Evolutionary conservation across 1,284 basidiomycete species (phyloP), one percentile per base, ranked within the genome.

Genomic region (Puccinia horiana): DNA sequence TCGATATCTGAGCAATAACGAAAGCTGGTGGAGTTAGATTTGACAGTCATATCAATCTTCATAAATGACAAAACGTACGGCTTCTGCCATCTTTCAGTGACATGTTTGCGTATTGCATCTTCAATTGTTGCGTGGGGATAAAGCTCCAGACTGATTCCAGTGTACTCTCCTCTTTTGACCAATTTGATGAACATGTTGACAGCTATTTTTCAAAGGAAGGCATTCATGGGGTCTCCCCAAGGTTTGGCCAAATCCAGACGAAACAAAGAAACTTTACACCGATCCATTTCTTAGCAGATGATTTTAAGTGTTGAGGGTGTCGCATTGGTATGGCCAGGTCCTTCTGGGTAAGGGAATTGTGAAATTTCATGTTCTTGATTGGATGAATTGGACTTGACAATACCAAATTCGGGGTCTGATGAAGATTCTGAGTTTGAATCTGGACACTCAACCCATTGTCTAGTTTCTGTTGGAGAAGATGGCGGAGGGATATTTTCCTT

Each of bases 331-430:
- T 78, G 61, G 0, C 76, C 61, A 23, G 76, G 76, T 20, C 76
- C 76, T 20, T 56, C 47, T 2, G 76, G 76, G 47, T 78, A 78
- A 18, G 76, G 76, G 49, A 44, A 69, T 5, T 40, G 4, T 20
- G 76, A 29, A 32, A 35, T 37, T 42, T 35, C 42, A 54, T 20
- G 20, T n/a, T 35, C 14, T 16, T 14, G 49, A 4, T 52, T 20
- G 73, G 4, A 35, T 29, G 26, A 40, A 23, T 52, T 52, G 29
- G 32, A 40, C 1, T 44, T n/a, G 20, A 52, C 32, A 18, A 37
- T 14, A 56, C n/a, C n/a, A n/a, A n/a, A n/a, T n/a, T 75, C 23
- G 35, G 26, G 1, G 9, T 29, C 26, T 54, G 6, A 9, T 8
- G n/a, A 23, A 6, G 6, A 18, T 1, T 35, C 49, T n/a, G 9